phyloP scores from a whole-genome alignment of 345 rosid genomes.

The Murraya koenigii region DNA sequence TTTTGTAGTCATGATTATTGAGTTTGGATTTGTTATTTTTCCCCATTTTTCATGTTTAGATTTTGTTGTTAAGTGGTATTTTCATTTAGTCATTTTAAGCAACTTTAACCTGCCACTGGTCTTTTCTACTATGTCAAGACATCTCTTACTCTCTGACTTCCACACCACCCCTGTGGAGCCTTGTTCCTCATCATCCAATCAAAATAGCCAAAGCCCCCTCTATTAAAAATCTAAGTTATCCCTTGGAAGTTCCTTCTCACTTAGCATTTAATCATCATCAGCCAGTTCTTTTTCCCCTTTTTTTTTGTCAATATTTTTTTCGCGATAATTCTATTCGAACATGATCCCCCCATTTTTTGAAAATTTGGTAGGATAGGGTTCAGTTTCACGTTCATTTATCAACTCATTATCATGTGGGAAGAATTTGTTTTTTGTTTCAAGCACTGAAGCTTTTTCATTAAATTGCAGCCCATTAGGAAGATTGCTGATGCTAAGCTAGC shows the following conservation, averaged over 20 bases:
- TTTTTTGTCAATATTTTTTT: not conserved
- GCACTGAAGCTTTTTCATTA: not conserved
- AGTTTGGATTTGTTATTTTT: not conserved
- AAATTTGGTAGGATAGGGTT: not conserved
- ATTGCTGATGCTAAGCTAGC: constrained; percentile 79
- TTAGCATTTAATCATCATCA: not conserved
- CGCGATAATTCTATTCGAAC: not conserved
- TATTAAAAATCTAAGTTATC: too few species aligned
- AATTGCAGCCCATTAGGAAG: constrained; percentile 60
- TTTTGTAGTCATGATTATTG: not conserved
- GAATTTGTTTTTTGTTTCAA: not conserved
- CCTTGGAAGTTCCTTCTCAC: not conserved
- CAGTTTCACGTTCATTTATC: not conserved
- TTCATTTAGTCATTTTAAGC: not conserved
- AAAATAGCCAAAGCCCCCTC: not conserved
- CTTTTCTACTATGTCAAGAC: not conserved
- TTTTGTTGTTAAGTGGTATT: not conserved
- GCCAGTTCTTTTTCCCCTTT: not conserved
- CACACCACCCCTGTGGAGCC: not conserved
- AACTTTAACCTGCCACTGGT: not conserved
- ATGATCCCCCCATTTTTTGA: not conserved
- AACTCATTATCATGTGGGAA: not conserved
- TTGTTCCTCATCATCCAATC: not conserved
- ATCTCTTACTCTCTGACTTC: too few species aligned
- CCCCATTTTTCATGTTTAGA: not conserved